Base-by-base conservation (phyloP, 1,284 basidiomycete species). In the Rhodotorula glutinis region DNA sequence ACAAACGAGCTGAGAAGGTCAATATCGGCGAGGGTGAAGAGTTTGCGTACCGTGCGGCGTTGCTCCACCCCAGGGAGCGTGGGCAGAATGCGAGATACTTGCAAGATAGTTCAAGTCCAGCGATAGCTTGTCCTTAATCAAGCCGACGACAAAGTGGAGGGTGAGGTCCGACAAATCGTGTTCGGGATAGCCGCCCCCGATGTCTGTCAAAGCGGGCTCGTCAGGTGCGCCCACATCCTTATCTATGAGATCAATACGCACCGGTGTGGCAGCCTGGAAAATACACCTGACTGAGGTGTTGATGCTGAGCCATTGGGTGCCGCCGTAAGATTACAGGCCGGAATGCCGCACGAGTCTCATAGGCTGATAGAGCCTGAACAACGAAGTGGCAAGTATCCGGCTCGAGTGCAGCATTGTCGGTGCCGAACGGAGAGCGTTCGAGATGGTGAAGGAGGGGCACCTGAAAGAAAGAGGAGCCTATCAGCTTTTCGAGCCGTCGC, bases 101-200 rank as follows among this genome's bases (percentile, higher is more conserved):
- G n/a, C 19, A 4, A 61, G 19, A 40, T 57, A 67, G 2, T 25
- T 23, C 19, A 46, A 19, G 21, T 67, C 56, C 21, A 63, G 49
- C 0, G 49, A 55, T 8, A 67, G 38, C 14, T 44, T 7, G 7
- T 4, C 1, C 8, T n/a, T 25, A 11, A 61, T 10, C 13, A 53
- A 46, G 16, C 33, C 33, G 38, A 57, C 30, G 38, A 64, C 43
- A 57, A 62, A 67, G 27, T 46, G 33, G 23, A 67, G 38, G 16
- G 58, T n/a, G 43, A 67, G 38, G 29, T 49, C 63, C 1, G 44
- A 46, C 4, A 67, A 30, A 40, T 67, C 62, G 19, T 46, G 44
- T 25, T 61, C 59, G 9, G 30, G 43, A 52, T 64, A 67, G 17
- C 62, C 62, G 25, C 66, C 66, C 7, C 66, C 66, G 38, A 67